A percentile compares a stretch with the other conserved stretches of the same genome.
Conservation (phyloP, 768 basidiomycete genomes). For the Leccinellum albellum region DNA sequence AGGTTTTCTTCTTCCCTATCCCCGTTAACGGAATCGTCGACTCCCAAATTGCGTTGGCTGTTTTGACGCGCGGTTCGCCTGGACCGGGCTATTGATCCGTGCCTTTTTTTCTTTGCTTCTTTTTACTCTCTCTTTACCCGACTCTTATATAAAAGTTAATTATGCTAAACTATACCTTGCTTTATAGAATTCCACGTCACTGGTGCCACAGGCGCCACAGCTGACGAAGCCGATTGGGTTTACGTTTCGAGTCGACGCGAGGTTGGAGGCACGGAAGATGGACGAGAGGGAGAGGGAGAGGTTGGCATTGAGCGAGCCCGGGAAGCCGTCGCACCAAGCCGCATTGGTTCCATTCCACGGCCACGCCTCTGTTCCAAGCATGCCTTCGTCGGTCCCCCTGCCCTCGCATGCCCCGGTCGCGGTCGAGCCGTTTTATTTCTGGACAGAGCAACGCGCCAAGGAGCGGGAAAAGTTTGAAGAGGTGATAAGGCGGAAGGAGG, state of each 20-base stretch:
- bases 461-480: slow-evolving; percentile 66
- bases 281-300: slow-evolving; percentile 26
- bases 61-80: slow-evolving; percentile 5
- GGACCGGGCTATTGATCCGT: slow-evolving; percentile 10
- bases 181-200: slow-evolving; percentile 22
- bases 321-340: slow-evolving; percentile 14
- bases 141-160: neutral
- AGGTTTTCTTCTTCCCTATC: neutral
- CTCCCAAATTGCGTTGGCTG: neutral
- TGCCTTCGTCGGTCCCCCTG: neutral
- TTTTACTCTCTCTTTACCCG: neutral
- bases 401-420: neutral
- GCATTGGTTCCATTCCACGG: slow-evolving; percentile 37
- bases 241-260: slow-evolving; percentile 49
- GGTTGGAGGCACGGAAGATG: slow-evolving; percentile 44
- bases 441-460: slow-evolving; percentile 53
- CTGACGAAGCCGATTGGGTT: slow-evolving; percentile 49
- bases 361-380: slow-evolving; percentile 43
- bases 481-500: slow-evolving; percentile 52
- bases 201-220: slow-evolving; percentile 27
- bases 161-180: neutral
- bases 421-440: slow-evolving; percentile 38
- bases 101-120: slow-evolving; percentile 8
- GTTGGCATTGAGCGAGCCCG: slow-evolving; percentile 23
- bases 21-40: slow-evolving; percentile 16